Percentiles rank a stretch among this genome's conserved stretches.
phyloP scores from a whole-genome alignment of 2,329 filamentous ascomycete genomes.

The Beauveria bassiana region DNA sequence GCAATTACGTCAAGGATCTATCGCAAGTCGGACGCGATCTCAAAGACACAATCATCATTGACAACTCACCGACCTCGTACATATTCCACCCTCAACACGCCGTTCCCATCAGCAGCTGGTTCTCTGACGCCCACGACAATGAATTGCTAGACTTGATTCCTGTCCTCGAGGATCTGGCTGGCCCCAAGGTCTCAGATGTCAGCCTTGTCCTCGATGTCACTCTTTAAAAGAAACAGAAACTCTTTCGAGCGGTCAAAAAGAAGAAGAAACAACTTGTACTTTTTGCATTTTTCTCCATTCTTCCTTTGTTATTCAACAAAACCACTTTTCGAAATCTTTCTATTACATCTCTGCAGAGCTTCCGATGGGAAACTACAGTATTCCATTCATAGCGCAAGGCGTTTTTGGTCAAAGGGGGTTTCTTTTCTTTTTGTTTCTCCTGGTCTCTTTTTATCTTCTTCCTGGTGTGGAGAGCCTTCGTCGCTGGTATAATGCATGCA shows the following conservation, averaged over 20 bases:
- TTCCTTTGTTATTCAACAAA: constrained; percentile 20
- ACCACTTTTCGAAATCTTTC: constrained; percentile 7
- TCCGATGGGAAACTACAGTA: constrained; percentile 12
- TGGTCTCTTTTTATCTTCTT: constrained; percentile 17
- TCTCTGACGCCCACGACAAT: constrained; percentile 98
- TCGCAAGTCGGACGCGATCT: constrained; percentile 94
- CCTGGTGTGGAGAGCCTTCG: constrained; percentile 8
- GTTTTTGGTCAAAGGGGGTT: constrained; percentile 39
- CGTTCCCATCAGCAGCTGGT: constrained; percentile 99
- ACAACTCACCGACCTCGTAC: constrained; percentile 98
- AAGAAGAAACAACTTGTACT: constrained; percentile 8
- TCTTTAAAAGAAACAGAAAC: constrained; percentile 40
- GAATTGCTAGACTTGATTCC: constrained; percentile 95
- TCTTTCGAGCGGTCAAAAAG: constrained; percentile 11
- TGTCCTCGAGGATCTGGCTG: constrained; percentile 92
- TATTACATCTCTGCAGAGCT: constrained; percentile 11
- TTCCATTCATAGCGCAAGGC: constrained; percentile 45
- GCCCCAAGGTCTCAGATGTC: constrained; percentile 83
- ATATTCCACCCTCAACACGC: constrained; percentile 99
- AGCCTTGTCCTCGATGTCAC: constrained; percentile 94
- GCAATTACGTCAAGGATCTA: constrained; percentile 98
- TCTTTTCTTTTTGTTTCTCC: constrained; percentile 30
- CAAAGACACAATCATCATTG: constrained; percentile 97
- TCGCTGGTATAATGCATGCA: constrained; percentile 27
- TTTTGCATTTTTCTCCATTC: constrained; percentile 21